Percentiles rank a stretch among this genome's conserved stretches.
These are phyloP conservation scores for Daedalea quercina DNA, from an alignment of 768 basidiomycete species.

Conservation along the genomic window DNA sequence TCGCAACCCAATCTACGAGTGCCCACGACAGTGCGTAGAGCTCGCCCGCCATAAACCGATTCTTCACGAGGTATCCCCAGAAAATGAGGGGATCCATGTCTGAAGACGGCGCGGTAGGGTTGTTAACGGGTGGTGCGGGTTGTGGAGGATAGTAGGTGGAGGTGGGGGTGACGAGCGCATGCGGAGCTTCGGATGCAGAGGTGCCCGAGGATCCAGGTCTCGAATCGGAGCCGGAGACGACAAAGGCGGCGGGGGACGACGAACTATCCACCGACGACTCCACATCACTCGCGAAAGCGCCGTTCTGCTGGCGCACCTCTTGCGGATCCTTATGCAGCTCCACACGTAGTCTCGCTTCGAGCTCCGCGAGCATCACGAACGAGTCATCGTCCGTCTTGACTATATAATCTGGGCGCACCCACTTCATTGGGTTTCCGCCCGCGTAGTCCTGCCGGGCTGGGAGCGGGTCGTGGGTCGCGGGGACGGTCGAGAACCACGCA, in stretches of 20 bases:
- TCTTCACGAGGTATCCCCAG: conserved; percentile 89
- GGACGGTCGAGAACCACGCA: conserved; percentile 40
- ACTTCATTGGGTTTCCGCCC: conserved; percentile 40
- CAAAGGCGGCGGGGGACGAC: not conserved
- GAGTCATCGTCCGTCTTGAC: conserved; percentile 95
- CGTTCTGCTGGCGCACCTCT: not conserved
- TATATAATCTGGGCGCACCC: conserved; percentile 88
- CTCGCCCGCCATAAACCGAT: conserved; percentile 94
- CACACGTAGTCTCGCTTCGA: conserved; percentile 82
- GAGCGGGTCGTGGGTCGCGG: conserved; percentile 70
- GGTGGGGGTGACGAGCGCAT: not conserved
- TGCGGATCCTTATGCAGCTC: conserved; percentile 45
- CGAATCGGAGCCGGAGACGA: not conserved
- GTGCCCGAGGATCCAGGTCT: not conserved
- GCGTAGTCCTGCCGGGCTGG: conserved; percentile 45
- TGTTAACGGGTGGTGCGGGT: too few relatives aligned
- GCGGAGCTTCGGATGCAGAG: not conserved
- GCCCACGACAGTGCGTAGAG: conserved; percentile 87
- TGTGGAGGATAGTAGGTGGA: too few relatives aligned
- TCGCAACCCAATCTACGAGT: conserved; percentile 82
- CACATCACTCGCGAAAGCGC: not conserved
- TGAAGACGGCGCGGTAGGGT: conserved; percentile 4
- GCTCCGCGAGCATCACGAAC: conserved; percentile 90
- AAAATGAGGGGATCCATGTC: conserved; percentile 72
- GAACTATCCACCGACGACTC: conserved; percentile 1